Evolutionary conservation across 352 stramenopile genomes (phyloP).

Genomic region (Pelagophyceae sp.): DNA sequence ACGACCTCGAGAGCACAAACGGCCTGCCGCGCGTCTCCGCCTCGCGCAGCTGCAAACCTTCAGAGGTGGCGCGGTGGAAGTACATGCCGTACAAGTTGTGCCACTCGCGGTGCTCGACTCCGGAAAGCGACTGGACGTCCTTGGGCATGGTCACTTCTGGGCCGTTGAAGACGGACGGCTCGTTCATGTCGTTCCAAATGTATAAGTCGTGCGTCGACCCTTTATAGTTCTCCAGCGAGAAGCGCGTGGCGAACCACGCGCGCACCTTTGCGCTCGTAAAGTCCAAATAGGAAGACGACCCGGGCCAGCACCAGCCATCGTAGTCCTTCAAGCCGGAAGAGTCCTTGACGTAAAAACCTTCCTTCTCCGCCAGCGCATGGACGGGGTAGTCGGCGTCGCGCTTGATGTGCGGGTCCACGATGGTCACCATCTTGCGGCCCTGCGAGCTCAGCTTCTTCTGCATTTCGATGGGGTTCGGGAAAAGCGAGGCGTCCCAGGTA

Average conservation of each 20-base stretch:
- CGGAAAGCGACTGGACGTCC: conserved; percentile 73
- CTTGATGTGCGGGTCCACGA: conserved; percentile 99
- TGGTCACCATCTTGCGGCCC: conserved; percentile 95
- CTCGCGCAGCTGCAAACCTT: conserved; percentile 66
- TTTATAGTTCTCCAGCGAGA: conserved; percentile 46
- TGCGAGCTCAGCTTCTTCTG: conserved; percentile 74
- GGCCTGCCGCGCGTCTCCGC: conserved; percentile 60
- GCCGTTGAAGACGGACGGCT: conserved; percentile 97
- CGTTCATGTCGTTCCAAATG: conserved; percentile 99
- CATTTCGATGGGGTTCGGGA: conserved; percentile 88
- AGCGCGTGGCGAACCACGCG: conserved; percentile 90
- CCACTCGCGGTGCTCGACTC: conserved; percentile 95
- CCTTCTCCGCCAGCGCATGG: conserved; percentile 60
- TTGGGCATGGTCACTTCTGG: conserved; percentile 98
- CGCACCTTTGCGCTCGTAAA: conserved; percentile 85
- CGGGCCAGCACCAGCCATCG: conserved; percentile 99
- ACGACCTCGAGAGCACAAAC: conserved; percentile 92
- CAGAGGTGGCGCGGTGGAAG: conserved; percentile 87
- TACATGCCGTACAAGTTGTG: conserved; percentile 99
- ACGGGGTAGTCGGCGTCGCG: conserved; percentile 88
- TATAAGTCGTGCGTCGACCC: conserved; percentile 77
- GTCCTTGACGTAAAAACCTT: conserved; percentile 91
- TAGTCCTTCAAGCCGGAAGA: conserved; percentile 78
- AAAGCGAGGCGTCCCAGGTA: conserved; percentile 91
- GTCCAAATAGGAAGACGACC: conserved; percentile 93